Base-by-base conservation (phyloP, 2,329 filamentous ascomycete genomes). In the Diaporthe longicolla region DNA sequence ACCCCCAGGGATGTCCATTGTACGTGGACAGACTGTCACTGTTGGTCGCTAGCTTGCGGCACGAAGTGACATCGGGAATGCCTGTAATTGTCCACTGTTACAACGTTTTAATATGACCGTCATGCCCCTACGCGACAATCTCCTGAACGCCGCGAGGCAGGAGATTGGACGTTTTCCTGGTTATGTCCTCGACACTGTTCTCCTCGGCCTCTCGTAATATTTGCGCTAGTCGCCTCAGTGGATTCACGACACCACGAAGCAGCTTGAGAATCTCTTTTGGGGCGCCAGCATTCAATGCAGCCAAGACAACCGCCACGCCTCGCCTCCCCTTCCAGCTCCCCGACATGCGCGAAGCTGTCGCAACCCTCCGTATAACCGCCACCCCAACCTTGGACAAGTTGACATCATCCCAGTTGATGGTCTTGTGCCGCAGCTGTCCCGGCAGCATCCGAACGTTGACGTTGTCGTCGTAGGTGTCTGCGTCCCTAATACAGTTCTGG, bases 231-330 rank as follows among this genome's bases (percentile, higher is more conserved):
- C 59, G 24, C 11, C 59, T 10, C 24, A 63, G 3, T 2, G 40
- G 59, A 21, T 63, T 63, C 2, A 63, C 59, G 24, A 63, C 59
- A 26, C 40, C 59, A 9, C 40, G 59, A 19, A 63, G 59, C 26
- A 63, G 11, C 59, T 32, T 32, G 17, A 63, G 59, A 13, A 48
- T 63, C 4, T 48, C 59, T 1, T 63, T 63, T 8, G 59, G 70
- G 1, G 70, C 70, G 19, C 70, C 70, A 43, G 70, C 59, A 24
- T 66, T 72, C n/a, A 72, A 50, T 13, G 59, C 70, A 6, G 70
- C 70, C 43, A 45, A 24, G 0, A 66, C n/a, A 1, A 72, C 37
- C 24, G 59, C 45, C 19, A 72, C 70, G 32, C 70, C 70, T 3
- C 58, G 43, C 21, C 59, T 50, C 0, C 70, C 70, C 43, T 45